phyloP scores from a whole-genome alignment of 768 basidiomycete genomes.

The Pleurotus platypus region DNA sequence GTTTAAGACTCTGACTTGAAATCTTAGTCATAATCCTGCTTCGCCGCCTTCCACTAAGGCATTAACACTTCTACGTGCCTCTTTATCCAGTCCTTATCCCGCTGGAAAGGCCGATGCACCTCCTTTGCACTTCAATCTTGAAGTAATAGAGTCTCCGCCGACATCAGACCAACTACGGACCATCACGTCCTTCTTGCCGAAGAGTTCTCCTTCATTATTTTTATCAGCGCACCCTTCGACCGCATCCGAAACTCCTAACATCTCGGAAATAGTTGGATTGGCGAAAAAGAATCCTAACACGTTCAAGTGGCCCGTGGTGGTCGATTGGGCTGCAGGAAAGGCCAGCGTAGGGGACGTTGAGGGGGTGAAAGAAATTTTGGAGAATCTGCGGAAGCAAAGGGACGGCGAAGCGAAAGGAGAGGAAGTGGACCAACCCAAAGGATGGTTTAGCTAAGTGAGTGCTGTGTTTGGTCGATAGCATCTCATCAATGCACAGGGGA shows the following conservation, averaged over 20 bases:
- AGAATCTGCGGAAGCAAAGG: constrained; percentile 57
- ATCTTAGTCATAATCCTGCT: constrained; percentile 55
- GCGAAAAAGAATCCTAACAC: constrained; percentile 53
- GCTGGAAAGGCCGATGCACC: constrained; percentile 36
- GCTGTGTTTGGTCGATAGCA: no score
- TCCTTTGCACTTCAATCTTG: constrained; percentile 68
- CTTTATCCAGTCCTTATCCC: constrained; percentile 63
- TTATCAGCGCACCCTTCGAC: constrained; percentile 62
- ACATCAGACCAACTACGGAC: constrained; percentile 65
- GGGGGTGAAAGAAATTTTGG: constrained; percentile 65
- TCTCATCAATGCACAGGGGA: no score
- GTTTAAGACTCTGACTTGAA: background rate
- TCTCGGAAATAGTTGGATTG: constrained; percentile 45
- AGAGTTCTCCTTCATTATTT: constrained; percentile 38
- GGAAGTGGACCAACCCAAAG: constrained; percentile 43
- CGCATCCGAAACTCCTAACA: constrained; percentile 34
- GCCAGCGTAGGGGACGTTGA: constrained; percentile 67
- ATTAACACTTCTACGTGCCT: constrained; percentile 52
- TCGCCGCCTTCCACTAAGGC: constrained; percentile 66
- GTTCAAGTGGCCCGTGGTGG: constrained; percentile 78
- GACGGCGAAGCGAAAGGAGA: constrained; percentile 59
- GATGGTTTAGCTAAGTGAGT: constrained; percentile 45
- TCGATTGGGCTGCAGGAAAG: constrained; percentile 69
- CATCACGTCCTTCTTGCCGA: constrained; percentile 60
- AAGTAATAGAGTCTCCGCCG: constrained; percentile 69